Conservation (phyloP, 1,284 basidiomycete genomes). For the Irpex sp. region DNA sequence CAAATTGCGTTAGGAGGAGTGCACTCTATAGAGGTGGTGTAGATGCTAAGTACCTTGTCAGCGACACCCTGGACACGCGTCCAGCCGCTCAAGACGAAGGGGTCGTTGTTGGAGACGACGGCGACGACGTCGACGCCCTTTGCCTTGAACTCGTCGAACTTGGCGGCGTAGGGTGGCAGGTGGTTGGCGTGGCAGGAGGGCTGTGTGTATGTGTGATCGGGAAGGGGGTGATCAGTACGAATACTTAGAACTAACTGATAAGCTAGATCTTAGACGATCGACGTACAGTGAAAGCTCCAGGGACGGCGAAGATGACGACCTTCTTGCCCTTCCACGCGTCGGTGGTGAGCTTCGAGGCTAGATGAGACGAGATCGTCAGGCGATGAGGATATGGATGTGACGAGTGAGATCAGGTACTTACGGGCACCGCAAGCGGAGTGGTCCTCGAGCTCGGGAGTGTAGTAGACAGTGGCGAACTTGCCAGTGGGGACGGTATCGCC, state of each 20-base stretch:
- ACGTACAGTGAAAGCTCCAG: conserved; percentile 76
- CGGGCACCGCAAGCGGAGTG: conserved; percentile 60
- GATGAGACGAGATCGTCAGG: conserved; percentile 5
- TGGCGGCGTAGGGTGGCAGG: conserved; percentile 66
- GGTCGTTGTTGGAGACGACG: conserved; percentile 70
- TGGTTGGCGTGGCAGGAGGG: conserved; percentile 74
- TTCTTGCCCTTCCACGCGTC: conserved; percentile 82
- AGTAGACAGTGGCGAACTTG: conserved; percentile 64
- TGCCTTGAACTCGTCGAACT: conserved; percentile 64
- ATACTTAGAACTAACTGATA: conserved; percentile 2
- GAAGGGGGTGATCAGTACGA: background rate
- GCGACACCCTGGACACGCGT: conserved; percentile 62
- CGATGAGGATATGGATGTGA: conserved; percentile 4
- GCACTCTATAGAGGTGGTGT: background rate
- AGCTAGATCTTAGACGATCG: background rate
- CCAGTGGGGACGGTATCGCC: conserved; percentile 65
- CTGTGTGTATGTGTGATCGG: conserved; percentile 29
- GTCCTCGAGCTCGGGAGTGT: conserved; percentile 62
- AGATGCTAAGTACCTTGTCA: conserved; percentile 50
- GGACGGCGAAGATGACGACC: conserved; percentile 75
- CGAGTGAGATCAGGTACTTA: conserved; percentile 32
- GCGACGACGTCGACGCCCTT: conserved; percentile 74
- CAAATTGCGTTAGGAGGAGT: background rate
- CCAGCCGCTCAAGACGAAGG: conserved; percentile 81
- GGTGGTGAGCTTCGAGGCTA: conserved; percentile 51